These are phyloP conservation scores for Fusarium neocosmosporiellum DNA, from an alignment of 2,329 filamentous ascomycete genomes.

Conservation along the genomic window DNA sequence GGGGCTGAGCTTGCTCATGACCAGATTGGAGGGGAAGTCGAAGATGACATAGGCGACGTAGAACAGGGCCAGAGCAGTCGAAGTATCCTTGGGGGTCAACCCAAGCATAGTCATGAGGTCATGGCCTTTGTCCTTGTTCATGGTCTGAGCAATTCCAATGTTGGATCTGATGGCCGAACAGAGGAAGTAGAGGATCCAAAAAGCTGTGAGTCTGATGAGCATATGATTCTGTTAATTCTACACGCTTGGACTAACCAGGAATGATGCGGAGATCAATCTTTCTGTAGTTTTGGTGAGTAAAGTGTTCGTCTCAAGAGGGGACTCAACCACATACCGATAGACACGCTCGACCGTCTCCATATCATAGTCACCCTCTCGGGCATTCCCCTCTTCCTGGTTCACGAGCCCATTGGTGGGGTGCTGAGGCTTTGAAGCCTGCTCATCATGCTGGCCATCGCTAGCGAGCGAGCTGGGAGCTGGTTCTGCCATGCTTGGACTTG, in stretches of 20 bases:
- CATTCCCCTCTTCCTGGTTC: constrained; percentile 47
- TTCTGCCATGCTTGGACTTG: constrained; percentile 60
- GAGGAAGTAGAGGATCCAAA: constrained; percentile 92
- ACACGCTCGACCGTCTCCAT: constrained; percentile 64
- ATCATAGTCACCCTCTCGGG: constrained; percentile 56
- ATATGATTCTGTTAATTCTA: background rate
- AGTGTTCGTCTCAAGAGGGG: background rate
- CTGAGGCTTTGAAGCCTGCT: constrained; percentile 34
- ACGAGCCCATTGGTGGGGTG: constrained; percentile 34
- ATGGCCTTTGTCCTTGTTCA: constrained; percentile 79
- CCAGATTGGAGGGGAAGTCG: constrained; percentile 86
- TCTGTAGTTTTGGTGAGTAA: constrained; percentile 30
- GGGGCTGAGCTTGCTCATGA: constrained; percentile 88
- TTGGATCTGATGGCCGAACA: constrained; percentile 93
- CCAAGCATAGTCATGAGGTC: constrained; percentile 79
- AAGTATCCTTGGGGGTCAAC: constrained; percentile 80
- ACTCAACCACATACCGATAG: constrained; percentile 51
- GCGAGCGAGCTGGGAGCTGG: constrained; percentile 43
- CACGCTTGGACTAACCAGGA: constrained; percentile 56
- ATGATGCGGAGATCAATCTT: constrained; percentile 71
- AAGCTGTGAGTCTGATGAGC: constrained; percentile 63
- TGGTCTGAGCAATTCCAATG: constrained; percentile 93
- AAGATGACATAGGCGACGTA: constrained; percentile 94
- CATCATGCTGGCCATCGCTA: constrained; percentile 48
- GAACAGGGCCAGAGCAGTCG: constrained; percentile 86